Evolutionary conservation across 495 filamentous ascomycete species (phyloP).

Genomic region (Collariella sp.): DNA sequence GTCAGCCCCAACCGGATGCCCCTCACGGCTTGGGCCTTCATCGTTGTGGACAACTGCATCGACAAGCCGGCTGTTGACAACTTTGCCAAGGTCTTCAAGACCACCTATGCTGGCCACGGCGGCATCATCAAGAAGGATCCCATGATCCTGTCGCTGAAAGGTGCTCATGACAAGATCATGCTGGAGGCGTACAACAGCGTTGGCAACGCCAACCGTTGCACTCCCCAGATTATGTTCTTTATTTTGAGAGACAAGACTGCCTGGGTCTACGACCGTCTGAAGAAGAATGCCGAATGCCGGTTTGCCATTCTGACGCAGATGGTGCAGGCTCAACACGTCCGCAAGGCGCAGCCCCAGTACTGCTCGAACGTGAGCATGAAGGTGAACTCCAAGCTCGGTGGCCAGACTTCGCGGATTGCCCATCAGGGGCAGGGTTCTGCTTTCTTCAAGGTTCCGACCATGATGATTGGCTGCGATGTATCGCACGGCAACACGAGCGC

Average conservation of each 20-base stretch:
- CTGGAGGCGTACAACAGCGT: conserved; percentile 10
- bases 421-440: neutral
- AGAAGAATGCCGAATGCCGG: conserved; percentile 75
- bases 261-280: conserved; percentile 64
- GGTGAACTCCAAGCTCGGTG: conserved; percentile 92
- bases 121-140: conserved; percentile 46
- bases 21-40: conserved; percentile 63
- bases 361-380: conserved; percentile 88
- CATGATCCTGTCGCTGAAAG: conserved; percentile 14
- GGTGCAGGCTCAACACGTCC: conserved; percentile 54
- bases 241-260: conserved; percentile 59
- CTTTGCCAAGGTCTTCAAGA: conserved; percentile 54
- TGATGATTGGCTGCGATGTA: conserved; percentile 84
- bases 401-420: conserved; percentile 46
- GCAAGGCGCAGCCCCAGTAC: conserved; percentile 61
- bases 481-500: conserved; percentile 68
- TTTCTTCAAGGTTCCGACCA: conserved; percentile 46
- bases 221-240: conserved; percentile 61
- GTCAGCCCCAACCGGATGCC: conserved; percentile 46
- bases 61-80: conserved; percentile 38
- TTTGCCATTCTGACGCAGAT: conserved; percentile 67
- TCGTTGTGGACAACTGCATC: conserved; percentile 21
- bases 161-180: conserved; percentile 19
- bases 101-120: conserved; percentile 61
- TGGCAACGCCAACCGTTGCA: conserved; percentile 6